Percentiles rank a stretch among this genome's conserved stretches.
phyloP scores from a whole-genome alignment of 768 basidiomycete genomes.

The Roridomyces roridus region DNA sequence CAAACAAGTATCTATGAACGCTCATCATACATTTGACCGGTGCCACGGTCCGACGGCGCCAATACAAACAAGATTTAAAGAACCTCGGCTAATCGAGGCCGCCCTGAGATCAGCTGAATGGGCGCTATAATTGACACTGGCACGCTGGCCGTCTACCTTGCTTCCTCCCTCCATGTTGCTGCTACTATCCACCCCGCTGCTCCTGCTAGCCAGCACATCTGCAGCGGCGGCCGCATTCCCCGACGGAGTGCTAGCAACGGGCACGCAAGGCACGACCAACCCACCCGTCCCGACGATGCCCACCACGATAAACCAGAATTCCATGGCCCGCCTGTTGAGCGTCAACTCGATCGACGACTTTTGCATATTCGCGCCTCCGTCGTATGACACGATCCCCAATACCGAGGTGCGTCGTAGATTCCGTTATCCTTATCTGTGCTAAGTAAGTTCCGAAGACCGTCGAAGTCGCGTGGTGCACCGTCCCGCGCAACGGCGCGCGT shows the following conservation, averaged over 20 bases:
- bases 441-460: neutral
- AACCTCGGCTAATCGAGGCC: too few relatives aligned
- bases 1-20: too few relatives aligned
- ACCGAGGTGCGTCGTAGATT: constrained; percentile 4
- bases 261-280: constrained; percentile 8
- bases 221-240: neutral
- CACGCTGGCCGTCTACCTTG: neutral
- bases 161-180: neutral
- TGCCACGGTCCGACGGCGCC: too few relatives aligned
- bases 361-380: constrained; percentile 14
- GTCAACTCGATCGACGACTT: constrained; percentile 14
- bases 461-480: constrained; percentile 17
- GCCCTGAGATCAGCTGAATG: too few relatives aligned
- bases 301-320: constrained; percentile 6
- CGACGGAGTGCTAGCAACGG: constrained; percentile 5
- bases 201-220: neutral
- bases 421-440: neutral
- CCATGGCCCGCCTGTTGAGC: constrained; percentile 6
- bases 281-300: constrained; percentile 7
- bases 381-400: neutral
- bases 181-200: neutral
- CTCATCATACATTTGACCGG: too few relatives aligned
- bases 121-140: too few relatives aligned
- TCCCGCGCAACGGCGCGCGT: constrained; percentile 10
- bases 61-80: too few relatives aligned